Conservation (phyloP, 768 basidiomycete species). For the Leccinum boreale region DNA sequence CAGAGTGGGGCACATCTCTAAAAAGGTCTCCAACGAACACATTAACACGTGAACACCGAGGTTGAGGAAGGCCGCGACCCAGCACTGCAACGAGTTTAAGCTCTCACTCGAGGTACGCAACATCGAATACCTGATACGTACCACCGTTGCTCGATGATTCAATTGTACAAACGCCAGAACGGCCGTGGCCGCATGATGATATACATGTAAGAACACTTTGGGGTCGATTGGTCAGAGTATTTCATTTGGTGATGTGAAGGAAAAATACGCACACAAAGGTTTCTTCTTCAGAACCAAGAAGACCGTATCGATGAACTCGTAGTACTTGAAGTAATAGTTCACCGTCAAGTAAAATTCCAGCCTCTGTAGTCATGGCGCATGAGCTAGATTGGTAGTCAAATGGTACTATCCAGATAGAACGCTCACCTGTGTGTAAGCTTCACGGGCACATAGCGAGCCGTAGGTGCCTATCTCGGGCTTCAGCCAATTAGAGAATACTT, state of each 20-base stretch:
- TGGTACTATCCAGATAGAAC: not conserved
- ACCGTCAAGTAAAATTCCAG: slow-evolving; percentile 93
- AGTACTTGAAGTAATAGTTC: slow-evolving; percentile 97
- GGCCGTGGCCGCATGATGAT: slow-evolving; percentile 96
- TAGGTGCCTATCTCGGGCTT: slow-evolving; percentile 73
- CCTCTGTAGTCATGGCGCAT: slow-evolving; percentile 43
- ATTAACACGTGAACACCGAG: slow-evolving; percentile 91
- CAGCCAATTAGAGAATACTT: slow-evolving; percentile 76
- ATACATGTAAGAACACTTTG: slow-evolving; percentile 91
- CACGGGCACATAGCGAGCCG: slow-evolving; percentile 65
- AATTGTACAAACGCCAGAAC: slow-evolving; percentile 90
- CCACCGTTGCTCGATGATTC: slow-evolving; percentile 83
- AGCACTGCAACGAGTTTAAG: slow-evolving; percentile 53
- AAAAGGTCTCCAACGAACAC: slow-evolving; percentile 53
- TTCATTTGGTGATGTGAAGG: not conserved
- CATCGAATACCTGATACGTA: slow-evolving; percentile 37
- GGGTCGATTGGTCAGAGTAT: not conserved
- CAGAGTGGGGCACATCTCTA: not conserved
- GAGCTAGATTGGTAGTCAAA: not conserved
- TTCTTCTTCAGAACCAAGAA: slow-evolving; percentile 98
- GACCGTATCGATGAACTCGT: slow-evolving; percentile 91
- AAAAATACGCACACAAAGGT: slow-evolving; percentile 64
- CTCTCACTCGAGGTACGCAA: not conserved
- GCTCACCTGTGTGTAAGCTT: slow-evolving; percentile 83
- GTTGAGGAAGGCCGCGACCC: slow-evolving; percentile 89